phyloP scores from a whole-genome alignment of 2,329 filamentous ascomycete genomes.

The Penicillium sp. region DNA sequence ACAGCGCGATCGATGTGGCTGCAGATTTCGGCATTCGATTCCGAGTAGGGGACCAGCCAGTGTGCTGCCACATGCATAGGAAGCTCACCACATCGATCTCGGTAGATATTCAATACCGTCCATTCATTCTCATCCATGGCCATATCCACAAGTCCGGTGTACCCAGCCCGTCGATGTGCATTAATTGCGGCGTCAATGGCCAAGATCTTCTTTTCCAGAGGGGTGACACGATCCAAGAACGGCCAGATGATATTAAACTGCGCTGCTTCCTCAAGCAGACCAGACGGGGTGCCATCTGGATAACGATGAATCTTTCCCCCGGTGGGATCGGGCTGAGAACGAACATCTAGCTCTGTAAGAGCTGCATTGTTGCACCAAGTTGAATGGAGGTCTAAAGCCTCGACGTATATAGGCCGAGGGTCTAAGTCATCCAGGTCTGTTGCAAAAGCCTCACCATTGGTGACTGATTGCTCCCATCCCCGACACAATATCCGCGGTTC shows the following conservation, averaged over 20 bases:
- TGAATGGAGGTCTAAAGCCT: constrained; percentile 49
- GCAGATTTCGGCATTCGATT: constrained; percentile 37
- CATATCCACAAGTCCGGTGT: constrained; percentile 51
- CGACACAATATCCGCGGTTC: constrained; percentile 45
- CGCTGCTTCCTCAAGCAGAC: constrained; percentile 46
- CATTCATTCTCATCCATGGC: constrained; percentile 50
- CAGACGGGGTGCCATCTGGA: constrained; percentile 39
- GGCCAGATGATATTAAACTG: constrained; percentile 49
- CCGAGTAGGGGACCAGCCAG: constrained; percentile 47
- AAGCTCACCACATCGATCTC: constrained; percentile 28
- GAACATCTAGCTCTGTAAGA: constrained; percentile 44
- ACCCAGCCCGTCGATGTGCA: constrained; percentile 45
- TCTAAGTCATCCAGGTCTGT: constrained; percentile 48
- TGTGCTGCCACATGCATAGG: constrained; percentile 46
- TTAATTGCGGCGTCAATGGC: constrained; percentile 42
- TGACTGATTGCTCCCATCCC: constrained; percentile 50
- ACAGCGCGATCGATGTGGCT: constrained; percentile 48
- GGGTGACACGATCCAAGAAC: constrained; percentile 42
- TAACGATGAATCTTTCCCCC: constrained; percentile 48
- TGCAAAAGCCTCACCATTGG: constrained; percentile 42
- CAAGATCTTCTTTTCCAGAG: constrained; percentile 41
- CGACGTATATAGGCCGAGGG: constrained; percentile 48
- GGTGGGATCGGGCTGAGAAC: constrained; percentile 40
- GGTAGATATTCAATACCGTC: constrained; percentile 41
- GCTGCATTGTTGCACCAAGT: constrained; percentile 51